These are phyloP conservation scores for Aspergillus sp. DNA, from an alignment of 2,329 filamentous ascomycete genomes.

Conservation along the genomic window DNA sequence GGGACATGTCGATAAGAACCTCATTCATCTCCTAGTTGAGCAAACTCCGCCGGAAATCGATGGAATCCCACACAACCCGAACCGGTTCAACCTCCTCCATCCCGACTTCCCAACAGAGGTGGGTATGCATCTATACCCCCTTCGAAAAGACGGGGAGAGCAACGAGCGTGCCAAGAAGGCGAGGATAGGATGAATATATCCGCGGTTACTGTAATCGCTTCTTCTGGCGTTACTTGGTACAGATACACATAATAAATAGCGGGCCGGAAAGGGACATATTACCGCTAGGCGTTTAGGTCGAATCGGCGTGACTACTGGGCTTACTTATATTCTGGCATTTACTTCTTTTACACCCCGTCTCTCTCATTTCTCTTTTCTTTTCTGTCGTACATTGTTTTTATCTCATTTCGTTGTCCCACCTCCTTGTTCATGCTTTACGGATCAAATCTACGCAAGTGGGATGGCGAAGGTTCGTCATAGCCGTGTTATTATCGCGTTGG, in stretches of 20 bases:
- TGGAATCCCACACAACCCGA: slow-evolving; percentile 32
- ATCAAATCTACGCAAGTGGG: too few species aligned
- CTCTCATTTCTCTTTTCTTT: background rate
- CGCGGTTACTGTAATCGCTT: background rate
- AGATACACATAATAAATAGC: slow-evolving; percentile 3
- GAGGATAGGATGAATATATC: slow-evolving; percentile 4
- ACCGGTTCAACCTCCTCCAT: slow-evolving; percentile 41
- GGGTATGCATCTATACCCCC: slow-evolving; percentile 45
- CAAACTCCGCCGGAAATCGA: slow-evolving; percentile 29
- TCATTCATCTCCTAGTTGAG: slow-evolving; percentile 42
- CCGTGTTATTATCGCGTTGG: background rate
- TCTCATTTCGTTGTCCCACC: background rate
- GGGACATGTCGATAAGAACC: slow-evolving; percentile 42
- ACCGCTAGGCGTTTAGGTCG: slow-evolving; percentile 5
- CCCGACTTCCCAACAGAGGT: slow-evolving; percentile 46
- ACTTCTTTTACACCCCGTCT: background rate
- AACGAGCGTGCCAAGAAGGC: slow-evolving; percentile 19
- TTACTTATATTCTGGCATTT: slow-evolving; percentile 6
- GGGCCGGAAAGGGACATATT: background rate
- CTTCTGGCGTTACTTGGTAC: slow-evolving; percentile 9
- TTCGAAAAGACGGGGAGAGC: slow-evolving; percentile 13
- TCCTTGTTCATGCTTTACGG: background rate
- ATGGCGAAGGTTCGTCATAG: background rate
- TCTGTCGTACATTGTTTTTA: background rate
- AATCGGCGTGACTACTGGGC: background rate